Conservation (phyloP, 495 filamentous ascomycete species). For the Penicillium coprophilum region DNA sequence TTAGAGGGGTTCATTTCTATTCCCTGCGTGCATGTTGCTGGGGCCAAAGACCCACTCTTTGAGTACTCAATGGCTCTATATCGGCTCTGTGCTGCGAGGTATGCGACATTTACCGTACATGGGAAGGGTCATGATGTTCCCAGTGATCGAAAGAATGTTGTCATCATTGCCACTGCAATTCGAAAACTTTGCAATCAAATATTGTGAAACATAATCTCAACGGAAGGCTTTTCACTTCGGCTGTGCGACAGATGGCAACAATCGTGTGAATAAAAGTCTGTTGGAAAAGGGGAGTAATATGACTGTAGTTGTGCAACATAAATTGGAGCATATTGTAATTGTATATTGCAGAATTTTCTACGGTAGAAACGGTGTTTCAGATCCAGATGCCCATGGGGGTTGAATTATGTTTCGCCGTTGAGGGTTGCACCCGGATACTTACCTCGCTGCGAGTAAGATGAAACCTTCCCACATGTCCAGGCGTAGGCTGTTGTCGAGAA, state of each 20-base stretch:
- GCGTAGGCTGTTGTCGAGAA: background rate
- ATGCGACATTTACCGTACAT: constrained; percentile 31
- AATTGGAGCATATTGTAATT: background rate
- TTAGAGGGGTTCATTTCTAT: constrained; percentile 27
- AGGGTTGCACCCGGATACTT: constrained; percentile 13
- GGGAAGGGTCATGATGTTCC: constrained; percentile 37
- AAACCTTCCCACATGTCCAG: constrained; percentile 3
- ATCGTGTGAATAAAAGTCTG: background rate
- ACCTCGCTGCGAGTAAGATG: constrained; percentile 3
- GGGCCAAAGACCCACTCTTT: constrained; percentile 29
- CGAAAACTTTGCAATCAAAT: constrained; percentile 26
- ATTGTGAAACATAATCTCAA: constrained; percentile 9
- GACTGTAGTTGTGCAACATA: constrained; percentile 2
- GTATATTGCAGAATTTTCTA: background rate
- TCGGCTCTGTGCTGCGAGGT: constrained; percentile 23
- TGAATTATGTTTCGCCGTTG: constrained; percentile 3
- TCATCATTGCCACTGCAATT: constrained; percentile 26
- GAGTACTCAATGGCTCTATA: constrained; percentile 33
- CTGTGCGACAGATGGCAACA: background rate
- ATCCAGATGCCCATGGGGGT: background rate
- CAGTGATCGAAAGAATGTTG: constrained; percentile 29
- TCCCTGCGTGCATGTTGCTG: constrained; percentile 33
- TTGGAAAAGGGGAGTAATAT: background rate
- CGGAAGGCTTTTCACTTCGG: background rate
- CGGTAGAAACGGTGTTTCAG: constrained; percentile 1